These are phyloP conservation scores for Cadophora sp. DNA, from an alignment of 2,329 filamentous ascomycete species.

Conservation along the genomic window DNA sequence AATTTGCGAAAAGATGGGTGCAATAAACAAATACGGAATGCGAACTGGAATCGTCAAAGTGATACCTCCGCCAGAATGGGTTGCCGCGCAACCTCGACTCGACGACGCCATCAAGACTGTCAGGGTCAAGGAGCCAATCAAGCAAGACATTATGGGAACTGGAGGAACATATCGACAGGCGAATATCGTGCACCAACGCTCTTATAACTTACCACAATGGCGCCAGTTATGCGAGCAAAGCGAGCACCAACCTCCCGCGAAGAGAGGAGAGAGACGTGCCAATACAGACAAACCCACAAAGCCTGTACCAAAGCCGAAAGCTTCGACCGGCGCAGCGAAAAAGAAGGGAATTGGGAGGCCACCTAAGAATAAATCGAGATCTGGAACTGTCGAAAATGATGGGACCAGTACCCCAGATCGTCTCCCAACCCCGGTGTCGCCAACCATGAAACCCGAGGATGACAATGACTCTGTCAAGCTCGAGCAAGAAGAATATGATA, in stretches of 20 bases:
- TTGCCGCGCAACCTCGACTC: slow-evolving; percentile 75
- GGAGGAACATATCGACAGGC: slow-evolving; percentile 96
- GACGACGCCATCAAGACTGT: slow-evolving; percentile 90
- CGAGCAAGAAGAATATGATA: slow-evolving; percentile 51
- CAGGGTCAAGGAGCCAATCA: slow-evolving; percentile 94
- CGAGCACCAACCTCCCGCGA: slow-evolving; percentile 93
- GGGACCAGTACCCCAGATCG: slow-evolving; percentile 53
- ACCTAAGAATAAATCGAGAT: slow-evolving; percentile 36
- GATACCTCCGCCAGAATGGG: slow-evolving; percentile 94
- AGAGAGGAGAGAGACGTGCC: slow-evolving; percentile 80
- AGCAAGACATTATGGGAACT: slow-evolving; percentile 96
- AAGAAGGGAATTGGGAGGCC: slow-evolving; percentile 35
- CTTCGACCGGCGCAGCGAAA: slow-evolving; percentile 28
- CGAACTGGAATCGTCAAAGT: slow-evolving; percentile 97
- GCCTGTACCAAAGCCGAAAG: slow-evolving; percentile 43
- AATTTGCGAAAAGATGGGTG: slow-evolving; percentile 61
- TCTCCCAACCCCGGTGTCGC: slow-evolving; percentile 61
- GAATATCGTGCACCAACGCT: slow-evolving; percentile 94
- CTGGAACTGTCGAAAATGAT: slow-evolving; percentile 32
- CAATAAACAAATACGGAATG: slow-evolving; percentile 96
- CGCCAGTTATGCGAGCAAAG: slow-evolving; percentile 91
- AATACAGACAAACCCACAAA: slow-evolving; percentile 45
- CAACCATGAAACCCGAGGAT: slow-evolving; percentile 48
- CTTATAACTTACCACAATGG: slow-evolving; percentile 98
- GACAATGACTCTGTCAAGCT: slow-evolving; percentile 44